Conservation (phyloP, 202 grass and related monocot species). For the Schoenoplectus triqueter region DNA sequence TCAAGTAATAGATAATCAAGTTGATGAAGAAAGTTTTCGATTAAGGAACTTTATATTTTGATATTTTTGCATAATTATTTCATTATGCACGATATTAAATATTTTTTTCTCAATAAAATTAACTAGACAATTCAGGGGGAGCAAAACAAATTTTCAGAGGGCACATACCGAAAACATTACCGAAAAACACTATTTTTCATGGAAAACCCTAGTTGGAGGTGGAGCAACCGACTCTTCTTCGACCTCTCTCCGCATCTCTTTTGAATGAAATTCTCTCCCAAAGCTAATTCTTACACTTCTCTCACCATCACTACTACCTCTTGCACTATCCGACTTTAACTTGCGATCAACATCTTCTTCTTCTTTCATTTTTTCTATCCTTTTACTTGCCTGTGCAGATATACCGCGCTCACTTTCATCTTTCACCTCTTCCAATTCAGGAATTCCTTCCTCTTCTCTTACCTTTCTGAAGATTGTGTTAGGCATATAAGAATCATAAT, state of each 20-base stretch:
- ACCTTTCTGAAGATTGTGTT: conserved; percentile 36
- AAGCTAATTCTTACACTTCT: conserved; percentile 29
- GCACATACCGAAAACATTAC: too few relatives aligned
- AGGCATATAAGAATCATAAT: conserved; percentile 33
- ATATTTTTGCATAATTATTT: too few relatives aligned
- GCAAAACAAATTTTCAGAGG: too few relatives aligned
- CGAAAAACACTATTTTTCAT: too few relatives aligned
- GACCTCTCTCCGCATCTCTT: neutral
- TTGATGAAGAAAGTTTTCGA: too few relatives aligned
- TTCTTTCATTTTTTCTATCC: neutral
- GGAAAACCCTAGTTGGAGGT: conserved; percentile 31
- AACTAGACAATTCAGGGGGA: too few relatives aligned
- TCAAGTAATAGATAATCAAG: too few relatives aligned
- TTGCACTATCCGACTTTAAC: conserved; percentile 25
- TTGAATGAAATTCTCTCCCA: neutral
- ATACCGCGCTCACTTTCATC: neutral
- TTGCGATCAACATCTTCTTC: conserved; percentile 20
- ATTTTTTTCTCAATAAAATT: too few relatives aligned
- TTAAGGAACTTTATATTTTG: too few relatives aligned
- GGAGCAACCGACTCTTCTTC: neutral
- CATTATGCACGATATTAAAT: too few relatives aligned
- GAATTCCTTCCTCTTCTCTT: conserved; percentile 41
- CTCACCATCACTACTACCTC: conserved; percentile 10
- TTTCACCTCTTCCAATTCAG: conserved; percentile 36
- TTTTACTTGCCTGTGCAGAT: conserved; percentile 27